Conservation (phyloP, 345 rosid genomes). For the Syzygium grande region DNA sequence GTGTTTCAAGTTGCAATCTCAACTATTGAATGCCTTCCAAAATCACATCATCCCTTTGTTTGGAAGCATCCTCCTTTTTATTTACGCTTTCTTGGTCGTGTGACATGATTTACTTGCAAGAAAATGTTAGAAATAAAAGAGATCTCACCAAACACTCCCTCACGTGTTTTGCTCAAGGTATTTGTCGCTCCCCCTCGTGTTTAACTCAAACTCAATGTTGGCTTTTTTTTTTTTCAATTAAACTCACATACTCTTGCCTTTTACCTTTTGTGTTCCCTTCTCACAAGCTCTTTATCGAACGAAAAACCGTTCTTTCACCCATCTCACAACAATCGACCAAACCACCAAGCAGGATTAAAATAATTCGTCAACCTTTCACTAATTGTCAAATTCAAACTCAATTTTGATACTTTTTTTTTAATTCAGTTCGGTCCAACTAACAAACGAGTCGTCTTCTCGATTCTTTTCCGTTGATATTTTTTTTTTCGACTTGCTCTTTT, state of each 20-base stretch:
- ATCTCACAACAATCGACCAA: too few relatives aligned
- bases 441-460: too few relatives aligned
- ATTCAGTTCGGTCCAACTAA: not conserved
- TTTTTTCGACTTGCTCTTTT: not conserved
- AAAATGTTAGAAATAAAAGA: too few relatives aligned
- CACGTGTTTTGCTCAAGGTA: not conserved
- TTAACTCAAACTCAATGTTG: not conserved
- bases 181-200: not conserved
- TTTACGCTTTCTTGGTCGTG: not conserved
- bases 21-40: not conserved
- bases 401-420: not conserved
- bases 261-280: too few relatives aligned
- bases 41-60: not conserved
- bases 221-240: too few relatives aligned
- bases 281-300: not conserved
- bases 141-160: not conserved
- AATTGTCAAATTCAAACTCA: not conserved
- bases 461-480: too few relatives aligned
- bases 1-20: rapidly evolving
- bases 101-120: not conserved
- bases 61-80: not conserved
- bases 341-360: not conserved
- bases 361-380: rapidly evolving
- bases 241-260: not conserved
- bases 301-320: not conserved